phyloP scores from a whole-genome alignment of 306 rosid genomes.

The Carpinus viminea region DNA sequence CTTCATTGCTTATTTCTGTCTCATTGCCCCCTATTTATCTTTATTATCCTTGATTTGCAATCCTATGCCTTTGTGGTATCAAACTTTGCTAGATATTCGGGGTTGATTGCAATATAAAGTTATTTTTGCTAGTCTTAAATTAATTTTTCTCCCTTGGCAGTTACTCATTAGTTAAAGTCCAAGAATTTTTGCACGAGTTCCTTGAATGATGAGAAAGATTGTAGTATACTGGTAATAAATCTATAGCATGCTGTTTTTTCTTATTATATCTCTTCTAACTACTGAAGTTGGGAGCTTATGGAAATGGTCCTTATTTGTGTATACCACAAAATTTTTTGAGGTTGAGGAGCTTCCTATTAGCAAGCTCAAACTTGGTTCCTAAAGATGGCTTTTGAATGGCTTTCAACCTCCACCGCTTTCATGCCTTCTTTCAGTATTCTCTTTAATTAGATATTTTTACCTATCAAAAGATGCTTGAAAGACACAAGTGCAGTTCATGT shows the following conservation, averaged over 20 bases:
- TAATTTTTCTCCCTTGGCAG: neutral
- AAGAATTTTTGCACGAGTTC: slow-evolving; percentile 1
- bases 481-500: neutral
- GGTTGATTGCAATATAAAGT: neutral
- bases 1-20: slow-evolving; percentile 15
- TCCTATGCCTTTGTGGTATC: neutral
- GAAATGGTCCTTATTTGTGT: neutral
- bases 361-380: slow-evolving; percentile 5
- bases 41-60: neutral
- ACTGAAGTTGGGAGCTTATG: slow-evolving; percentile 12
- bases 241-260: slow-evolving; percentile 16
- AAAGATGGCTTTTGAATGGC: neutral
- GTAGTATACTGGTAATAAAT: neutral
- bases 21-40: neutral
- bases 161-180: neutral
- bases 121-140: neutral
- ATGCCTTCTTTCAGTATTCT: neutral
- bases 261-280: neutral
- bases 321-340: neutral
- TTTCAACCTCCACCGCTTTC: neutral
- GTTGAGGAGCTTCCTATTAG: neutral
- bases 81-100: neutral
- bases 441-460: neutral
- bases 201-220: neutral
- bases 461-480: neutral